phyloP scores from a whole-genome alignment of 2,329 filamentous ascomycete species.

The Aspergillus novofumigatus region DNA sequence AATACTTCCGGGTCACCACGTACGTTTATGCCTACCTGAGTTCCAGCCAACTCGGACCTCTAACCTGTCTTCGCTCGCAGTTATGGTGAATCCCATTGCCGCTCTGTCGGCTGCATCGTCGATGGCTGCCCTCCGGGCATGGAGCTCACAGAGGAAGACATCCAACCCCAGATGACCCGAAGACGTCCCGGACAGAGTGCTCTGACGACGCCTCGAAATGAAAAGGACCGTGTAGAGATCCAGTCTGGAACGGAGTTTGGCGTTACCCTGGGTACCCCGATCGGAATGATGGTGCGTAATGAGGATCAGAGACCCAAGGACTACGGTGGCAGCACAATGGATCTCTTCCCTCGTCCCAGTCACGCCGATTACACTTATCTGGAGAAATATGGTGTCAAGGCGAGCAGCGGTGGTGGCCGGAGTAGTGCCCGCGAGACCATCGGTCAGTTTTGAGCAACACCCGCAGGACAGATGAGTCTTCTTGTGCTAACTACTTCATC shows the following conservation, averaged over 20 bases:
- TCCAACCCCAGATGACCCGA: constrained; percentile 92
- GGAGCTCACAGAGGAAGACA: constrained; percentile 76
- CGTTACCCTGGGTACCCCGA: constrained; percentile 83
- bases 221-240: constrained; percentile 87
- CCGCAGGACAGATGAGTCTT: background rate
- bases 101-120: constrained; percentile 89
- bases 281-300: constrained; percentile 81
- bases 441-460: constrained; percentile 45
- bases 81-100: constrained; percentile 86
- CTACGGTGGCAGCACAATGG: constrained; percentile 86
- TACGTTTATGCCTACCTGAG: constrained; percentile 43
- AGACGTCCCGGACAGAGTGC: constrained; percentile 83
- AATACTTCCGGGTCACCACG: constrained; percentile 78
- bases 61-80: constrained; percentile 23
- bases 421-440: constrained; percentile 95
- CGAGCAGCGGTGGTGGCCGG: constrained; percentile 81
- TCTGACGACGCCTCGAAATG: constrained; percentile 87
- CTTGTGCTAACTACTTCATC: background rate
- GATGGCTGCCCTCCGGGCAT: constrained; percentile 88
- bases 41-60: background rate
- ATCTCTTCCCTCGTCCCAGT: constrained; percentile 82
- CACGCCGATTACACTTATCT: constrained; percentile 97
- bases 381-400: constrained; percentile 94
- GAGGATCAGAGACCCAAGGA: constrained; percentile 91
- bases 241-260: constrained; percentile 91